phyloP scores from a whole-genome alignment of 2,329 filamentous ascomycete genomes.

The Talaromyces sp. region DNA sequence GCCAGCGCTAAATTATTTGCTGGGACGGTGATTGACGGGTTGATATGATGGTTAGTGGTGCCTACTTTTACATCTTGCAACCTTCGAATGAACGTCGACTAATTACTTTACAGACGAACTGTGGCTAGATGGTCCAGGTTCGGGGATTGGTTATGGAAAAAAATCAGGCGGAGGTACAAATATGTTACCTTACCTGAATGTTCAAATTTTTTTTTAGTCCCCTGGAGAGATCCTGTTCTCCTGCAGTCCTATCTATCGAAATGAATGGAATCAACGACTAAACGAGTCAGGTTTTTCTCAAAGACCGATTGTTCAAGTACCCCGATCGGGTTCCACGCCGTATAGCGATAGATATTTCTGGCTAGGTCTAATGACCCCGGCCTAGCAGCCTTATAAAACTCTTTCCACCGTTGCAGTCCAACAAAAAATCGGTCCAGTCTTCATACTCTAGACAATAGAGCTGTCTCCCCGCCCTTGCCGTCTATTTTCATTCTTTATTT shows the following conservation, averaged over 20 bases:
- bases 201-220: slow-evolving; percentile 22
- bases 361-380: background rate
- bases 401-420: slow-evolving; percentile 3
- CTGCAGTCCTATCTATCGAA: slow-evolving; percentile 32
- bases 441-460: slow-evolving; percentile 17
- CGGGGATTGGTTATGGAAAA: slow-evolving; percentile 27
- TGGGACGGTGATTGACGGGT: slow-evolving; percentile 33
- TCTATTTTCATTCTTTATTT: background rate
- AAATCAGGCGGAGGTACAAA: slow-evolving; percentile 24
- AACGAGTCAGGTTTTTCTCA: slow-evolving; percentile 24
- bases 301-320: slow-evolving; percentile 20
- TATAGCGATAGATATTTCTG: slow-evolving; percentile 18
- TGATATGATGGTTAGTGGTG: slow-evolving; percentile 32
- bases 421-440: slow-evolving; percentile 17
- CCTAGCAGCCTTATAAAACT: slow-evolving; percentile 5
- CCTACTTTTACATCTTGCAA: too few relatives aligned
- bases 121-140: slow-evolving; percentile 30
- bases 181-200: slow-evolving; percentile 17
- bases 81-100: too few relatives aligned
- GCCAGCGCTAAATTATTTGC: slow-evolving; percentile 53
- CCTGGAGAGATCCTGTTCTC: slow-evolving; percentile 28
- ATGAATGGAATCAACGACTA: slow-evolving; percentile 34
- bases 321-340: slow-evolving; percentile 1
- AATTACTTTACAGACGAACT: slow-evolving; percentile 22
- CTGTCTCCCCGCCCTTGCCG: background rate